phyloP scores from a whole-genome alignment of 2,329 filamentous ascomycete genomes.

The Fusarium nodosum region DNA sequence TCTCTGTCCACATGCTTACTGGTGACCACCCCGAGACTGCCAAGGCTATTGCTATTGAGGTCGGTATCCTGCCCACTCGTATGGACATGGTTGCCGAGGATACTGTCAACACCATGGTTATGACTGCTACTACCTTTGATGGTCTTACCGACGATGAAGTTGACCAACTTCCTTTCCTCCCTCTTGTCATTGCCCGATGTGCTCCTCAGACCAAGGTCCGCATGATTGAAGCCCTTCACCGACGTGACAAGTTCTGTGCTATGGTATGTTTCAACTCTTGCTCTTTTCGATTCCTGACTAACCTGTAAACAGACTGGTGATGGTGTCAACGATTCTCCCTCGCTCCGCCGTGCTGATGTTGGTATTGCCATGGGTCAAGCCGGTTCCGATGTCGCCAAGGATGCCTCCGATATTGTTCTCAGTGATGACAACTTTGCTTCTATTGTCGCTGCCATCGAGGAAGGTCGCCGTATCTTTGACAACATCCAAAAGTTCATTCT shows the following conservation, averaged over 20 bases:
- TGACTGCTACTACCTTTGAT: conserved; percentile 75
- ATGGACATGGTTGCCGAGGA: conserved; percentile 65
- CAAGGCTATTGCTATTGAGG: conserved; percentile 71
- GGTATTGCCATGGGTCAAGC: conserved; percentile 77
- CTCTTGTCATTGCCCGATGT: conserved; percentile 77
- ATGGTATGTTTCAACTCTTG: conserved; percentile 62
- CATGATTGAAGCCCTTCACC: conserved; percentile 80
- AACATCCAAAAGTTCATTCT: conserved; percentile 83
- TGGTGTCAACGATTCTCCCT: conserved; percentile 80
- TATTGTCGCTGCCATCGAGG: conserved; percentile 78
- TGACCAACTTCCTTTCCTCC: conserved; percentile 73
- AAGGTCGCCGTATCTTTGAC: conserved; percentile 79
- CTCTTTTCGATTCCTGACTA: conserved; percentile 1
- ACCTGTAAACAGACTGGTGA: conserved; percentile 68
- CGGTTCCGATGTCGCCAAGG: conserved; percentile 74
- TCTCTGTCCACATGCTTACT: conserved; percentile 77
- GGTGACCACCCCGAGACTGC: conserved; percentile 75
- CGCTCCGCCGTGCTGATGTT: conserved; percentile 77
- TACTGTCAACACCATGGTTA: conserved; percentile 70
- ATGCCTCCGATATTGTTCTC: conserved; percentile 75
- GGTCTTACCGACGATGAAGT: conserved; percentile 73
- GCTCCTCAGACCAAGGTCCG: conserved; percentile 78
- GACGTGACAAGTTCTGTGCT: conserved; percentile 73
- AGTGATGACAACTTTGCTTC: conserved; percentile 82
- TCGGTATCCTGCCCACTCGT: conserved; percentile 69